Base-by-base conservation (phyloP, 2,329 filamentous ascomycete genomes). In the Penicillium sp. region DNA sequence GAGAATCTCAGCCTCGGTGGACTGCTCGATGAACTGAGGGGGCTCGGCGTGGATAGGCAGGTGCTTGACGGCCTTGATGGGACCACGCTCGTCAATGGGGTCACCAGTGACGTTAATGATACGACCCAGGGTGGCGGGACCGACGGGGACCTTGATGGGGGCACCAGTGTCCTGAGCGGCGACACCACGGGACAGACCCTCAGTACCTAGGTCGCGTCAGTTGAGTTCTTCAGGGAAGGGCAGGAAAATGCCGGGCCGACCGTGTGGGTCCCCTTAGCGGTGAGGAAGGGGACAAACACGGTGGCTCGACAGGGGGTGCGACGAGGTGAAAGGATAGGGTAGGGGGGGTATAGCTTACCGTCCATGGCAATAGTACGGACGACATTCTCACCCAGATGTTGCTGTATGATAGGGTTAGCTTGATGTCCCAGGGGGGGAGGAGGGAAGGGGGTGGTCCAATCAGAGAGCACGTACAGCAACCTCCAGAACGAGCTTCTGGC, bases 21-120 rank as follows among this genome's bases (percentile, higher is more conserved):
- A 95, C 84, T 99, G 94, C 74, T 99, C 94, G 67, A 84, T 84
- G 85, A 97, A 99, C 75, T 81, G 80, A 64, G 94, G 94, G 66
- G 94, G 86, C 64, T 99, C 93, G 76, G 91, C 85, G 86, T 99
- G 94, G 71, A 99, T 99, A 64, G 94, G 90, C 33, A 86, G 79
- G 76, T 79, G 84, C 85, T 96, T 94, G 78, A 87, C 84, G 73
- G 86, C 82, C 87, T 97, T 97, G 84, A 99, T 91, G 68, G 94
- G 94, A 68, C 94, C 94, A 83, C 94, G 91, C 86, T 97, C 94
- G 77, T 99, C 94, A 80, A 99, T 97, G 75, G 94, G 94, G 81
- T 99, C 93, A 86, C 94, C 94, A 83, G 94, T 99, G 82, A 99
- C 94, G 87, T 99, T 99, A 83, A 99, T 92, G 85, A 99, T 99